Conservation (phyloP, 23 red algal genomes). For the Gracilaria caudata region DNA sequence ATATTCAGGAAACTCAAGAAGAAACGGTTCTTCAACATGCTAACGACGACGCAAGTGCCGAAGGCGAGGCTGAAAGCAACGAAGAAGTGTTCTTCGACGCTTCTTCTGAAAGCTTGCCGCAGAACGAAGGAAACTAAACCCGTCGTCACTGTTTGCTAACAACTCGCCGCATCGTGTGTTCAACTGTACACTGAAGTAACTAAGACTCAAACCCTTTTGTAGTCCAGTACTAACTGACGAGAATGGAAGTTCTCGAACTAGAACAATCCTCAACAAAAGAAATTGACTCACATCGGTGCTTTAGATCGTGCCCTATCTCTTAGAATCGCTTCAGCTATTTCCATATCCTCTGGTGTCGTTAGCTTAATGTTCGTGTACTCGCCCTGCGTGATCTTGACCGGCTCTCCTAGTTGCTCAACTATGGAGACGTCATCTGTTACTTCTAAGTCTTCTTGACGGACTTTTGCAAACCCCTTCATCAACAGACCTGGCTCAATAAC, state of each 20-base stretch:
- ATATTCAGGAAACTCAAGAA: slow-evolving; percentile 28
- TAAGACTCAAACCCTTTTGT: background rate
- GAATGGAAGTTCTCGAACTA: slow-evolving; percentile 15
- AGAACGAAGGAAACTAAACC: background rate
- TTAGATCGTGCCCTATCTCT: slow-evolving; percentile 24
- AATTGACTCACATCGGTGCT: slow-evolving; percentile 19
- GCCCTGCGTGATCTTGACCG: slow-evolving; percentile 88
- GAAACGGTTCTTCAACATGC: background rate
- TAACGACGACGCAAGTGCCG: background rate
- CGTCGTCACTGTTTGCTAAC: background rate
- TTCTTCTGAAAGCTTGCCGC: background rate
- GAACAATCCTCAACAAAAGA: background rate
- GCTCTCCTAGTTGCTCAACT: slow-evolving; percentile 85
- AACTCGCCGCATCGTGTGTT: background rate
- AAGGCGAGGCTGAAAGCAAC: background rate
- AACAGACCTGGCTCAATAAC: slow-evolving; percentile 75
- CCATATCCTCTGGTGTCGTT: slow-evolving; percentile 98
- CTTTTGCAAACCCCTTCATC: slow-evolving; percentile 84
- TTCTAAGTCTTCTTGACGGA: slow-evolving; percentile 41
- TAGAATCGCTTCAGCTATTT: slow-evolving; percentile 91
- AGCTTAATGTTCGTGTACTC: slow-evolving; percentile 99
- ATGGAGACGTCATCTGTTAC: slow-evolving; percentile 98
- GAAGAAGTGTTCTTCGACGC: slow-evolving; percentile 27
- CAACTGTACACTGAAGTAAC: background rate
- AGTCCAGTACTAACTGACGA: slow-evolving; percentile 1